These are phyloP conservation scores for Pleoardoris graminearum DNA, from an alignment of 2,329 filamentous ascomycete species.

Conservation along the genomic window DNA sequence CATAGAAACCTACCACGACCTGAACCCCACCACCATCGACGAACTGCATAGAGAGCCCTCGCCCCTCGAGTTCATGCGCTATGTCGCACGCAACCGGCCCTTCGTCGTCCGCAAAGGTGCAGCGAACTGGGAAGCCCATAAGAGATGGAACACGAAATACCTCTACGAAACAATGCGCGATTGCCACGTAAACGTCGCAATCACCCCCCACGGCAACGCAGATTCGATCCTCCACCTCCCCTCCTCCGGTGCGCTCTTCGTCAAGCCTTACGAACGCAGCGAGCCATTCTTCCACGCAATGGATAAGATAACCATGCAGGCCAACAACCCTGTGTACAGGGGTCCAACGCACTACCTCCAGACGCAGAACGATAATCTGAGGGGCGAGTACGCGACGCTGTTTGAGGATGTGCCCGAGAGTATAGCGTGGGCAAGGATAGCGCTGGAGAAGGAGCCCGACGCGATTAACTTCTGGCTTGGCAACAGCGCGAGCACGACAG, in stretches of 20 bases:
- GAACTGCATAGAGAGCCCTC: conserved; percentile 68
- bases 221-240: conserved; percentile 66
- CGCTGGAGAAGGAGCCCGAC: conserved; percentile 67
- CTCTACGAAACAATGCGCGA: conserved; percentile 60
- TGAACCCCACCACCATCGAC: conserved; percentile 65
- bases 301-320: conserved; percentile 62
- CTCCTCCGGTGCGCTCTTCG: conserved; percentile 51
- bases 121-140: conserved; percentile 63
- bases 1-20: conserved; percentile 71
- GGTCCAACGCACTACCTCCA: conserved; percentile 63
- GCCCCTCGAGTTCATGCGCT: conserved; percentile 78
- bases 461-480: conserved; percentile 85
- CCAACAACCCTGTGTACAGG: conserved; percentile 30
- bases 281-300: conserved; percentile 67
- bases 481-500: conserved; percentile 67
- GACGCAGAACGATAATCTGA: conserved; percentile 82
- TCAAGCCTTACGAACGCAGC: conserved; percentile 71
- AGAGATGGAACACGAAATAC: conserved; percentile 65
- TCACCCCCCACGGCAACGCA: conserved; percentile 72
- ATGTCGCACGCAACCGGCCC: conserved; percentile 72
- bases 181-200: conserved; percentile 70
- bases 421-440: conserved; percentile 74
- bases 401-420: conserved; percentile 64
- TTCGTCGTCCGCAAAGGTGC: conserved; percentile 72
- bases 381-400: conserved; percentile 69